Evolutionary conservation across 2,329 filamentous ascomycete species (phyloP), one percentile per base, ranked within the genome.

Genomic region (Furcasterigmium furcatum): DNA sequence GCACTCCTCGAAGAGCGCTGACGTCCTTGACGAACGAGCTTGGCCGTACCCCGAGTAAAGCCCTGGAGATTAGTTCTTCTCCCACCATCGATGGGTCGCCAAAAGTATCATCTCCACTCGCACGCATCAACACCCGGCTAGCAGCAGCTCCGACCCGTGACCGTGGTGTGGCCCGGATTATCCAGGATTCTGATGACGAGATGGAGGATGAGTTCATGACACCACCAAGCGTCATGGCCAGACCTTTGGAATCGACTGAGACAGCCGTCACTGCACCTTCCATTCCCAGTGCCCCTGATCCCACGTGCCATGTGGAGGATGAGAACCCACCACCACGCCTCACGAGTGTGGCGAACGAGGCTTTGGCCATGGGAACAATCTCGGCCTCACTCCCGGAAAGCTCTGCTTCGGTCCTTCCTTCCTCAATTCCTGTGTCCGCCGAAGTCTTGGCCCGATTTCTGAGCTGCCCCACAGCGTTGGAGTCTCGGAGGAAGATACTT

Each of bases 131-230:
- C 42, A 36, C 7, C 25, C n/a, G 24, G 8, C 10, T 5, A n/a
- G 9, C 29, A n/a, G n/a, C n/a, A n/a, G n/a, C n/a, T n/a, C n/a
- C n/a, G n/a, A n/a, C n/a, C n/a, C n/a, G n/a, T n/a, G 24, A 12
- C 24, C 24, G 24, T 27, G 24, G 24, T 12, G 12, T 12, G 7
- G 34, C 16, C 24, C 62, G 66, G 27, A 58, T 79, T 7, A 73
- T 82, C 34, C 67, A 74, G 43, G 79, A 82, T 52, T 82, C 79
- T 0, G 79, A 82, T 38, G 78, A 81, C 36, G 77, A 81, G 36
- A 74, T 73, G 38, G 78, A 82, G 32, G 77, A 81, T 30, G 77
- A 81, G 36, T 74, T 72, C 35, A 53, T 74, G 6, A 71, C 70
- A 5, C 67, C 73, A 12, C 65, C 61, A 9, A 61, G 61, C 9